These are phyloP conservation scores for Pleodorina starrii DNA, from an alignment of 139 green algal genomes.

Conservation along the genomic window DNA sequence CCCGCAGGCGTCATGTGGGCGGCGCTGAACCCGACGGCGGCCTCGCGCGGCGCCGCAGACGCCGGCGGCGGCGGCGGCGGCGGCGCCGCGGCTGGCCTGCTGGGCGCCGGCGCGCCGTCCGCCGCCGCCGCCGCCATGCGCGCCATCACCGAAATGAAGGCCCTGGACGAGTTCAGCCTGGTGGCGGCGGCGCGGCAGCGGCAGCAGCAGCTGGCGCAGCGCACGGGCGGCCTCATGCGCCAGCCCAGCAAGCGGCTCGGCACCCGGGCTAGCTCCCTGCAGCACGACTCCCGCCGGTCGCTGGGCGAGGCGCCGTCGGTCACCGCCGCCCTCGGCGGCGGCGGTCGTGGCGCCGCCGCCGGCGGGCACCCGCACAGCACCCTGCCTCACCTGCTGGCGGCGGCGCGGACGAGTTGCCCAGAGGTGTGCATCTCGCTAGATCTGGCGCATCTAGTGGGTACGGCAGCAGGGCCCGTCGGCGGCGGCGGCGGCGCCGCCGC, in stretches of 20 bases:
- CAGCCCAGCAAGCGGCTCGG: not conserved
- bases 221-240: not conserved
- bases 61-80: not conserved
- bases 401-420: not conserved
- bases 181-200: constrained; percentile 37
- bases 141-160: not conserved
- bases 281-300: not conserved
- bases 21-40: not conserved
- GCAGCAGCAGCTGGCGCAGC: constrained; percentile 24
- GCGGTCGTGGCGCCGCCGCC: no score
- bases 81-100: no score
- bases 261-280: not conserved
- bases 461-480: not conserved
- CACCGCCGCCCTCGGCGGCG: not conserved
- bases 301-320: no score
- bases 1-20: not conserved
- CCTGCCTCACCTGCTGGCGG: not conserved
- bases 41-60: no score
- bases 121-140: not conserved
- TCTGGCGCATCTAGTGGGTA: not conserved
- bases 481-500: not conserved
- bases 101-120: not conserved
- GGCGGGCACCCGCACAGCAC: no score
- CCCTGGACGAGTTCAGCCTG: constrained; percentile 34
- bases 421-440: not conserved